Base-by-base conservation (phyloP, 768 basidiomycete species). In the Auricularia sp. region DNA sequence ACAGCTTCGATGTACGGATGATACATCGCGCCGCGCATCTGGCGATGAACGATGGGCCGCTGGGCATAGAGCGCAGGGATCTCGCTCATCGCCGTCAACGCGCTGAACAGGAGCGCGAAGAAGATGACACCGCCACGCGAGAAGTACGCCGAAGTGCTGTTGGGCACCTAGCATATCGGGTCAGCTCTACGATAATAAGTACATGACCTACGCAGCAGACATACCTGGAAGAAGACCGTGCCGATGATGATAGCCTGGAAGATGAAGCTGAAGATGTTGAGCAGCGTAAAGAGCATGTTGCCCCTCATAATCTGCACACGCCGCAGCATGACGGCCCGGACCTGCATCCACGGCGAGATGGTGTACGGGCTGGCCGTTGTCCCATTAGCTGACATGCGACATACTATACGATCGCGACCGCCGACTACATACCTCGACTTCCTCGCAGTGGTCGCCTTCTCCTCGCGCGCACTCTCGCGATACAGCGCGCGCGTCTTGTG, bases 91-190 rank as follows among this genome's bases (percentile, higher is more conserved):
- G 61, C 61, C 16, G 43, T 62, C 7, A 62, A 36, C 0, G 83
- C 84, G 3, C 82, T 75, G 66, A 87, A 84, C 14, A 88, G 78
- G n/a, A 68, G 35, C 29, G 63, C 53, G 35, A 91, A 90, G 81
- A 88, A 91, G 21, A 93, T 76, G 29, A 87, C 79, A 74, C 90
- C 86, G 47, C 88, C 89, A 21, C 90, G 83, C n/a, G 87, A 85
- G 78, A 88, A 91, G 71, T 82, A 87, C 11, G 83, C 84, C 14
- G 77, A 72, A 0, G 89, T 88, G 8, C 76, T 75, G 16, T 82
- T 76, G 0, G 82, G 77, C 39, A 85, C 74, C 8, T 59, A 18
- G n/a, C 8, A 7, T 0, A 54, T 11, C 29, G 53, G 11, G 8
- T n/a, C 11, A 54, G 29, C n/a, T 12, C 53, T 54, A 54, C 29